Evolutionary conservation across 257 asterid genomes (phyloP).

Genomic region (Striga asiatica): DNA sequence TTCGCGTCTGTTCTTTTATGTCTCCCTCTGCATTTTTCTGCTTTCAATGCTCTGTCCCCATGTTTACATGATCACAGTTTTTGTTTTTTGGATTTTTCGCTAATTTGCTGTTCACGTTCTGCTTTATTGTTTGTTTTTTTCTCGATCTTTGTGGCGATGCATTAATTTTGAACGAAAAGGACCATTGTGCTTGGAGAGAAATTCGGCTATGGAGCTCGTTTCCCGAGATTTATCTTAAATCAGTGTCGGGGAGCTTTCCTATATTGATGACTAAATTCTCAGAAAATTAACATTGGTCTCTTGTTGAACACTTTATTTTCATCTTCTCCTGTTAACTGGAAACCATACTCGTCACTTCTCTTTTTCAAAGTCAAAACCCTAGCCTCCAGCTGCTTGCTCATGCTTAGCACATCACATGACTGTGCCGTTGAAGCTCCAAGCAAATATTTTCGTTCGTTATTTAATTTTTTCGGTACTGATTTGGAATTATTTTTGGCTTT

Average conservation of each 20-base stretch:
- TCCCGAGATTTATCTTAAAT: constrained; percentile 28
- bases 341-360: constrained; percentile 7
- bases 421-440: neutral
- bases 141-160: constrained; percentile 6
- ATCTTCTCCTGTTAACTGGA: neutral
- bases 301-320: neutral
- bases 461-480: neutral
- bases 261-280: constrained; percentile 25
- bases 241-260: constrained; percentile 30
- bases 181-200: constrained; percentile 6
- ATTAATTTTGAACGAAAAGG: constrained; percentile 23
- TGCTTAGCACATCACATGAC: neutral
- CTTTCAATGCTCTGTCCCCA: constrained; percentile 23
- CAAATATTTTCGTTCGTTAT: neutral
- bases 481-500: neutral
- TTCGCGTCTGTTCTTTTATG: constrained; percentile 14
- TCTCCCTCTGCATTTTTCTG: constrained; percentile 17
- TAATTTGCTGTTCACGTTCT: constrained; percentile 12
- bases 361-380: constrained; percentile 26
- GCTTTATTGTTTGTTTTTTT: constrained; percentile 3
- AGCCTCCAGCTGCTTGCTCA: neutral
- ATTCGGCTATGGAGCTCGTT: constrained; percentile 33
- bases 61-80: too few species aligned
- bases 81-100: constrained; percentile 14
- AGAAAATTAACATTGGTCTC: constrained; percentile 11